phyloP scores from a whole-genome alignment of 177 flowering plant species.

The Telopea speciosissima region DNA sequence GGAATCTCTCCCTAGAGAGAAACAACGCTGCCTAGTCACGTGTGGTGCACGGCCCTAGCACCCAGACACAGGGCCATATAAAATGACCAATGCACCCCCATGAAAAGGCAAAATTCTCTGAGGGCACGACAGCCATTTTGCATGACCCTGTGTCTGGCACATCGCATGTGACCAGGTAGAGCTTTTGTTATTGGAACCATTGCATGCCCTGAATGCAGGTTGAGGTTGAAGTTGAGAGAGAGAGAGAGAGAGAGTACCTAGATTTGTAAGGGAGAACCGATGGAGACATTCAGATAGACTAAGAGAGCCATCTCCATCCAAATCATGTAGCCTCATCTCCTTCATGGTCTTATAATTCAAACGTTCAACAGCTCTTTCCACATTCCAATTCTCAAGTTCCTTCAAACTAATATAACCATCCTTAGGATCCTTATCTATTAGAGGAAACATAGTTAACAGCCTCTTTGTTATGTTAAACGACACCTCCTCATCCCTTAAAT shows the following conservation, averaged over 20 bases:
- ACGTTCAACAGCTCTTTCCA: constrained; percentile 30
- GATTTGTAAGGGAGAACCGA: constrained; percentile 28
- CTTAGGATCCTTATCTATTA: constrained; percentile 37
- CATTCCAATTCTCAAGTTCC: constrained; percentile 52
- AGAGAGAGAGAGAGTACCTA: constrained; percentile 29
- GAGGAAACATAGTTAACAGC: constrained; percentile 44
- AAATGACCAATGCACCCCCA: no score
- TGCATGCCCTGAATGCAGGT: no score
- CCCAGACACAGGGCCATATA: no score
- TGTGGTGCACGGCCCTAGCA: no score
- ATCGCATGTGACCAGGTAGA: no score
- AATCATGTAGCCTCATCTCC: constrained; percentile 32
- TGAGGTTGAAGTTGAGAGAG: no score
- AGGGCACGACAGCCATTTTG: no score
- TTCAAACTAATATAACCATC: constrained; percentile 37
- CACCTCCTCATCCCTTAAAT: constrained; percentile 30
- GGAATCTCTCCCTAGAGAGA: no score
- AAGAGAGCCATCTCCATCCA: constrained; percentile 36
- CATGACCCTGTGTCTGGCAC: no score
- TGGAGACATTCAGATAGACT: constrained; percentile 43
- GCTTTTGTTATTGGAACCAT: no score
- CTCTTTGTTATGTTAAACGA: constrained; percentile 44
- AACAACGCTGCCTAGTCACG: no score
- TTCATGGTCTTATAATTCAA: constrained; percentile 27
- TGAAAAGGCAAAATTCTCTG: no score